Evolutionary conservation across 75 land plant genomes (phyloP).

Genomic region (Azolla pinnata): DNA sequence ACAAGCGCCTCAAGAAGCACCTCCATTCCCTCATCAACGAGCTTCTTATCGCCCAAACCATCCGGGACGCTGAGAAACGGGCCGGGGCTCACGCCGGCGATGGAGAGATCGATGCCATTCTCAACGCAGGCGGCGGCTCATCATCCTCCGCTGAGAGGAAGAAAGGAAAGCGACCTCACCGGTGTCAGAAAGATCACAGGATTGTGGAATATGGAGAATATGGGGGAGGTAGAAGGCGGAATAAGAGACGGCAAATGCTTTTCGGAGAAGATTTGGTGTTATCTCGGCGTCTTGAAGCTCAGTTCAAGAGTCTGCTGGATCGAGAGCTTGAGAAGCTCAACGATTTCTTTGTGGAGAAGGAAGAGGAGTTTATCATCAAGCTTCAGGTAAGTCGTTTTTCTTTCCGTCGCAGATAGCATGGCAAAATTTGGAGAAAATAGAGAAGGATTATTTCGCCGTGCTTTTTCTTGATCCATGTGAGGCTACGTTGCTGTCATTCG

Average conservation of each 20-base stretch:
- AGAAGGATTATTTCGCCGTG: too few relatives aligned
- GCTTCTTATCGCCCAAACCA: background rate
- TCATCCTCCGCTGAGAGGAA: too few relatives aligned
- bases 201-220: background rate
- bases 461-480: too few relatives aligned
- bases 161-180: background rate
- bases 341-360: constrained; percentile 9
- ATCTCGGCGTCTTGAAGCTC: background rate
- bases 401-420: too few relatives aligned
- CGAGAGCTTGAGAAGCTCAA: constrained; percentile 8
- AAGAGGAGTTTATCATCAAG: constrained; percentile 10
- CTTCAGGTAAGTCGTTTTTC: constrained; percentile 11
- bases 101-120: background rate
- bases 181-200: too few relatives aligned
- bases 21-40: constrained; percentile 9
- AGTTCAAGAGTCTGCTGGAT: constrained; percentile 7
- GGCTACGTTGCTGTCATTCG: too few relatives aligned
- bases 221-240: background rate
- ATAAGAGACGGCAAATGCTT: background rate
- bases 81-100: background rate
- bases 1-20: constrained; percentile 31
- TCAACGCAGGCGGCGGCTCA: background rate
- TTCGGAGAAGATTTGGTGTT: background rate
- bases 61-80: background rate
- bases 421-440: too few relatives aligned